phyloP scores from a whole-genome alignment of 2,329 filamentous ascomycete species.

The Cercospora brassicicola region DNA sequence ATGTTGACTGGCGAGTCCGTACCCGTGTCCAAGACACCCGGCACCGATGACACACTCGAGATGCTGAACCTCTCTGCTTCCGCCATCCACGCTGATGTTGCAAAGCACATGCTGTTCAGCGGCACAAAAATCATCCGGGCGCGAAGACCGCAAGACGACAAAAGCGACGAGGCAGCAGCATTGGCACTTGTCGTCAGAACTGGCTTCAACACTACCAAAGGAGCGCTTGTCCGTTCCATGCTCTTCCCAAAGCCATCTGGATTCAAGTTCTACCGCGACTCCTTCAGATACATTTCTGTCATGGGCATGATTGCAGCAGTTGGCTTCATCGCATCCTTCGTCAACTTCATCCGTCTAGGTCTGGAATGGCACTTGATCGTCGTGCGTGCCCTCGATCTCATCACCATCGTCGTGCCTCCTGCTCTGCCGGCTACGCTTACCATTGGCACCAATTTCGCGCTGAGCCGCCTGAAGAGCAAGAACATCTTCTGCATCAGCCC shows the following conservation, averaged over 20 bases:
- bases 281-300: slow-evolving; percentile 95
- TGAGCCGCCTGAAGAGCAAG: slow-evolving; percentile 80
- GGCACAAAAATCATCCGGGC: slow-evolving; percentile 95
- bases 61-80: slow-evolving; percentile 76
- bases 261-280: slow-evolving; percentile 98
- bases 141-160: slow-evolving; percentile 79
- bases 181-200: slow-evolving; percentile 90
- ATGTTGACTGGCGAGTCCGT: slow-evolving; percentile 98
- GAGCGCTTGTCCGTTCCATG: slow-evolving; percentile 93
- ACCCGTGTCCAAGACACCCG: slow-evolving; percentile 87
- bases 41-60: slow-evolving; percentile 75
- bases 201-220: slow-evolving; percentile 97
- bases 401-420: slow-evolving; percentile 95
- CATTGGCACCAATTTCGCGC: slow-evolving; percentile 93
- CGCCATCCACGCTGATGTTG: slow-evolving; percentile 77
- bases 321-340: slow-evolving; percentile 85
- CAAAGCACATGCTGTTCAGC: slow-evolving; percentile 87
- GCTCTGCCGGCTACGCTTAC: slow-evolving; percentile 91
- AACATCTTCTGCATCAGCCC: slow-evolving; percentile 97
- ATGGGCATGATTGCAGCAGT: slow-evolving; percentile 85
- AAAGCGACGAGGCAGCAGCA: slow-evolving; percentile 83
- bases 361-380: slow-evolving; percentile 89
- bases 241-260: slow-evolving; percentile 96
- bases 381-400: slow-evolving; percentile 86
- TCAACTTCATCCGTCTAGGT: slow-evolving; percentile 86